Conservation (phyloP, 73 alveolate genomes). For the Halteria grandinella region DNA sequence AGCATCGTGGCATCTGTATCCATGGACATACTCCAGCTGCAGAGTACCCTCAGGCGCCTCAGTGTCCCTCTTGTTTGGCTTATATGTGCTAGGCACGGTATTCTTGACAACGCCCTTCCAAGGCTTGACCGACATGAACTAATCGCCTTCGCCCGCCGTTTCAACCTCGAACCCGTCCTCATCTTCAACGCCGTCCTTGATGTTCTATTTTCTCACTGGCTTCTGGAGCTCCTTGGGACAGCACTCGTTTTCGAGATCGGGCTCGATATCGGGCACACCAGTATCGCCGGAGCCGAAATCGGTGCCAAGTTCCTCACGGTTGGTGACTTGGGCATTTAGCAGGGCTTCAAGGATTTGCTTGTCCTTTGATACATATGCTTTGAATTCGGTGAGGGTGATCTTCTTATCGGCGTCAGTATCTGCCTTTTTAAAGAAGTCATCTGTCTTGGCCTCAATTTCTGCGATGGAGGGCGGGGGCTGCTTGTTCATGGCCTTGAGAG, state of each 20-base stretch:
- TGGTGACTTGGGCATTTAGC: slow-evolving; percentile 66
- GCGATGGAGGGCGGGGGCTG: slow-evolving; percentile 80
- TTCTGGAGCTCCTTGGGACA: slow-evolving; percentile 75
- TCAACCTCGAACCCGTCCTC: slow-evolving; percentile 63
- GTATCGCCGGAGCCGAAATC: slow-evolving; percentile 79
- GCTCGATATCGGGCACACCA: slow-evolving; percentile 76
- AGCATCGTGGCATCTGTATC: slow-evolving; percentile 99
- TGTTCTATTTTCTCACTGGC: slow-evolving; percentile 62
- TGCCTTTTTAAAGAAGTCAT: slow-evolving; percentile 86
- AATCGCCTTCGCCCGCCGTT: slow-evolving; percentile 85
- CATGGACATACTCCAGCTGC: slow-evolving; percentile 95
- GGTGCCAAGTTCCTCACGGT: slow-evolving; percentile 77
- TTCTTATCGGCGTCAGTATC: slow-evolving; percentile 94
- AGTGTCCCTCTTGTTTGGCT: slow-evolving; percentile 75
- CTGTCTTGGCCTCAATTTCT: slow-evolving; percentile 89
- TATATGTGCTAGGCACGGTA: slow-evolving; percentile 83
- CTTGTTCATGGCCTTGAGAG: slow-evolving; percentile 77
- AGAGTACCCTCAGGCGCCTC: slow-evolving; percentile 97
- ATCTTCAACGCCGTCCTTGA: slow-evolving; percentile 75
- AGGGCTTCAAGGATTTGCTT: slow-evolving; percentile 84
- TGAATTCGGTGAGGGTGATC: slow-evolving; percentile 90
- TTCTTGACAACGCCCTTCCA: slow-evolving; percentile 91
- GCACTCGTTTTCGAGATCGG: slow-evolving; percentile 81
- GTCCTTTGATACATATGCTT: slow-evolving; percentile 86
- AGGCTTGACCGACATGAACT: slow-evolving; percentile 89